phyloP scores from a whole-genome alignment of 345 rosid genomes.

The Eucalyptus erythrocorys region DNA sequence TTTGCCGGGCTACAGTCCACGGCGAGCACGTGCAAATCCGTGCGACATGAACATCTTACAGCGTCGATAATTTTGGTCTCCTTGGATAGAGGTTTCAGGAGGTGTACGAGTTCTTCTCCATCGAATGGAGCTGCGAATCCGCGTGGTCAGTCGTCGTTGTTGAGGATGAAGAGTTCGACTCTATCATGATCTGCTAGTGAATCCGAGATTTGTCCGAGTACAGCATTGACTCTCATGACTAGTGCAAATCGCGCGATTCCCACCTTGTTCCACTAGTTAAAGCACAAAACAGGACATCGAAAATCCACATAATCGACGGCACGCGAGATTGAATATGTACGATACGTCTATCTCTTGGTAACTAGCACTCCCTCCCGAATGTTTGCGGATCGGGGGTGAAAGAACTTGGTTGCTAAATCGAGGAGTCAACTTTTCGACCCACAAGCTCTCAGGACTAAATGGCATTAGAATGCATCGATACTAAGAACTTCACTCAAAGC shows the following conservation, averaged over 20 bases:
- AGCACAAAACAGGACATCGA: neutral
- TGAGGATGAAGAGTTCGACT: neutral
- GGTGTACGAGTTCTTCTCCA: neutral
- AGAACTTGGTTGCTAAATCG: neutral
- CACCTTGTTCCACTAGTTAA: neutral
- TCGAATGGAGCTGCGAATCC: neutral
- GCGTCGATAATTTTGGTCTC: neutral
- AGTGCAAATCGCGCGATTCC: neutral
- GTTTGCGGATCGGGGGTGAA: neutral
- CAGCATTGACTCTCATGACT: neutral
- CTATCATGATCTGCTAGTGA: neutral
- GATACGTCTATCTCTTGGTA: neutral
- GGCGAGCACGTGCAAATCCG: neutral
- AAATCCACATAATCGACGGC: neutral
- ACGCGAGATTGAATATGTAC: neutral
- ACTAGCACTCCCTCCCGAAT: neutral
- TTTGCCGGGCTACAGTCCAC: neutral
- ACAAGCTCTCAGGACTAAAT: neutral
- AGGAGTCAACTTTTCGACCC: neutral
- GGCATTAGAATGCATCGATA: neutral
- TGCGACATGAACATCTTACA: neutral
- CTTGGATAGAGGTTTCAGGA: neutral
- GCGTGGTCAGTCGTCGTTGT: fast-evolving
- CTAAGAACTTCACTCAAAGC: neutral
- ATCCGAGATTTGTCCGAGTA: neutral